Base-by-base conservation (phyloP, 2,329 filamentous ascomycete genomes). In the Triangularia verruculosa region DNA sequence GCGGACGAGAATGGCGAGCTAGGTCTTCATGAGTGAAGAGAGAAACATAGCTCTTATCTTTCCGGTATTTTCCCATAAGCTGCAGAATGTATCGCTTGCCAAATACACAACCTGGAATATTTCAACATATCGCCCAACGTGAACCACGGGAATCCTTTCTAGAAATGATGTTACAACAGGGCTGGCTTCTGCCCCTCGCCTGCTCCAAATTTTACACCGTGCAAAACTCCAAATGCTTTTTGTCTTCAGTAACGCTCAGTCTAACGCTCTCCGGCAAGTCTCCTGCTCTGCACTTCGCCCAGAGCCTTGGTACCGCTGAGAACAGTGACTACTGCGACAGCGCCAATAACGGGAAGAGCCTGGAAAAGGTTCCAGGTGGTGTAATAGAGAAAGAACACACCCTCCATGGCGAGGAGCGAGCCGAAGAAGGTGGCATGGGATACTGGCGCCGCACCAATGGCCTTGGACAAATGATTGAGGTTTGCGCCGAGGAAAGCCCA, bases 361-460 rank as follows among this genome's bases (percentile, higher is more conserved):
- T 97, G 89, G 83, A 98, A 97, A 54, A 99, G 82, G 73, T 89
- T 97, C 93, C 94, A 97, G 73, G 80, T 86, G 60, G 86, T 89
- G 79, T 98, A 98, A 83, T 99, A 99, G 69, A 97, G 79, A 81
- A 95, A 94, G 79, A 99, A 97, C 62, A 97, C 88, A 15, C 86
- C 90, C 77, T 99, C 95, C 82, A 99, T 91, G 22, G 88, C 87
- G 43, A 97, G 66, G 62, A 99, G 87, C 4, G 93, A 97, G 59
- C 90, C 91, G 70, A 96, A 90, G 81, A 98, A 99, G 32, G 93
- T 76, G 28, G 81, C 81, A 75, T 99, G 94, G 4, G 94, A 89
- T 52, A 97, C 71, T 1, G 95, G 94, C 0, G 92, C 91, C 22
- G 85, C 82, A 63, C 86, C 80, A 58, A 97, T 78, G 8, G 95